Conservation (phyloP, 805 yeast species). For the Pichia ethanolica region DNA sequence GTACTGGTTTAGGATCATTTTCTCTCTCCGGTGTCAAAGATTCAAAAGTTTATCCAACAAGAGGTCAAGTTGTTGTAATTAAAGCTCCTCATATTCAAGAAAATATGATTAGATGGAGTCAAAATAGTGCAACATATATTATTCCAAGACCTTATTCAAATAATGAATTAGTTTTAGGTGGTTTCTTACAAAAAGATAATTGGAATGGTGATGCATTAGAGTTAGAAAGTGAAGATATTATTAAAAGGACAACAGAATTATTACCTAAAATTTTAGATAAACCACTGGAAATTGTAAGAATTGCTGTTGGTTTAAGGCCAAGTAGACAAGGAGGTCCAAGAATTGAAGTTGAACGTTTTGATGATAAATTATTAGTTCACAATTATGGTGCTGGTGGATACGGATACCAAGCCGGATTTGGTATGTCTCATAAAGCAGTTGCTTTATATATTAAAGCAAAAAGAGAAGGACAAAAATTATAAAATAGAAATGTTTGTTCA, state of each 20-base stretch:
- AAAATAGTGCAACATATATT: slow-evolving; percentile 53
- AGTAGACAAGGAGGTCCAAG: slow-evolving; percentile 69
- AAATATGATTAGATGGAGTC: slow-evolving; percentile 57
- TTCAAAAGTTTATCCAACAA: slow-evolving; percentile 53
- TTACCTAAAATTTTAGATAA: slow-evolving; percentile 41
- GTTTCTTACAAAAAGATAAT: slow-evolving; percentile 57
- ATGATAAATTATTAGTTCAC: slow-evolving; percentile 47
- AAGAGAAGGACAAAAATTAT: neutral
- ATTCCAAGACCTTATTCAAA: slow-evolving; percentile 65
- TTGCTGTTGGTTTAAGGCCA: slow-evolving; percentile 72
- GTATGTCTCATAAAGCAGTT: slow-evolving; percentile 49
- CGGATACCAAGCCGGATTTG: slow-evolving; percentile 61
- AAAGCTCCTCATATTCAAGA: slow-evolving; percentile 61
- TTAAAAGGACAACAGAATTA: slow-evolving; percentile 47
- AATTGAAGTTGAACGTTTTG: slow-evolving; percentile 46
- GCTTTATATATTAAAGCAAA: slow-evolving; percentile 17
- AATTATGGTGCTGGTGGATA: slow-evolving; percentile 67
- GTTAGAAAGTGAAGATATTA: slow-evolving; percentile 52
- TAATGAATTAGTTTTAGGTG: slow-evolving; percentile 68
- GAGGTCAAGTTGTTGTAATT: slow-evolving; percentile 75
- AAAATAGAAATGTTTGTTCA: too few relatives aligned
- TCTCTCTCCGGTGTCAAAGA: slow-evolving; percentile 61
- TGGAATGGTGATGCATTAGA: slow-evolving; percentile 55
- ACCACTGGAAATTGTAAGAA: slow-evolving; percentile 48
- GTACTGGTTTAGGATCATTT: slow-evolving; percentile 69